phyloP scores from a whole-genome alignment of 2,329 filamentous ascomycete genomes.

The Aspergillus melleus region DNA sequence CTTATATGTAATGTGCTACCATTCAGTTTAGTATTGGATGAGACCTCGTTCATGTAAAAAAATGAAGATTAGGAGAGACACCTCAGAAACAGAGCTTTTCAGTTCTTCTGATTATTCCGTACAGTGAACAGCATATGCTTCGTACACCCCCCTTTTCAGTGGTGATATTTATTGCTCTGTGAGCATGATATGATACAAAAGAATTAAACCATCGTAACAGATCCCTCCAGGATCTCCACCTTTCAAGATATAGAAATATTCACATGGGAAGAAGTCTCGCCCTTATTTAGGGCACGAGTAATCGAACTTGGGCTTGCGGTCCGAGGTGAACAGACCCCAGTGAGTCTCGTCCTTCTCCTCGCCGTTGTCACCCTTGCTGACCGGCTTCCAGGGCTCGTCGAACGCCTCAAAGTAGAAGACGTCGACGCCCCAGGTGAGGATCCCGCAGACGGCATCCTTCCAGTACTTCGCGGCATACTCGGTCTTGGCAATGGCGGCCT shows the following conservation, averaged over 20 bases:
- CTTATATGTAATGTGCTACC: too few relatives aligned
- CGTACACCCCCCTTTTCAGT: neutral
- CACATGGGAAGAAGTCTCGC: too few relatives aligned
- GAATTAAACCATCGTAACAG: neutral
- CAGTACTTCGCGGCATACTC: conserved; percentile 62
- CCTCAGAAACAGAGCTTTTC: too few relatives aligned
- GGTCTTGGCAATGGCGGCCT: conserved; percentile 59
- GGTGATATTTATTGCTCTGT: neutral
- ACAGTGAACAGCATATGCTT: too few relatives aligned
- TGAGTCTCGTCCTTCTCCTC: conserved; percentile 62
- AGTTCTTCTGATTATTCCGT: too few relatives aligned
- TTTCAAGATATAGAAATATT: too few relatives aligned
- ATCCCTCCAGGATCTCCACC: too few relatives aligned
- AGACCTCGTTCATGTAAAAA: too few relatives aligned
- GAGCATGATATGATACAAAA: conserved; percentile 14
- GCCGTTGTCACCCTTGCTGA: conserved; percentile 63
- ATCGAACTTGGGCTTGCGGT: conserved; percentile 59
- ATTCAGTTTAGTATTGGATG: too few relatives aligned
- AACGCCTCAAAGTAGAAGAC: conserved; percentile 75
- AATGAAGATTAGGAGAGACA: too few relatives aligned
- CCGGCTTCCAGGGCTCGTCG: conserved; percentile 71
- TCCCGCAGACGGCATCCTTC: conserved; percentile 62
- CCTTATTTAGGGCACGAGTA: conserved; percentile 43
- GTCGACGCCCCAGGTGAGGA: conserved; percentile 66
- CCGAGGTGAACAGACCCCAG: conserved; percentile 67